phyloP scores from a whole-genome alignment of 768 basidiomycete species.

The Termitomyces sp. region DNA sequence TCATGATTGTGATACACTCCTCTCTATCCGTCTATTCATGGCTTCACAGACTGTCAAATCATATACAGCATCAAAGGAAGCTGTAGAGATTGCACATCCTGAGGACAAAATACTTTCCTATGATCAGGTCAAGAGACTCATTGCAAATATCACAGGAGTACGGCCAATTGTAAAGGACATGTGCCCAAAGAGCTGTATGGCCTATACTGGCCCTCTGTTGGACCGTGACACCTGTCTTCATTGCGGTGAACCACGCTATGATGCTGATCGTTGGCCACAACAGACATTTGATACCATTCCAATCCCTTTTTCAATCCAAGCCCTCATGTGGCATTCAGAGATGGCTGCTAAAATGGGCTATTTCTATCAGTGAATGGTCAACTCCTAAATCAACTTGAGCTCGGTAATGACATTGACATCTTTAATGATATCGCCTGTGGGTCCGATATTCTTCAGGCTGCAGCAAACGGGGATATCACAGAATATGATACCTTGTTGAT shows the following conservation, averaged over 20 bases:
- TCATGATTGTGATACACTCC: neutral
- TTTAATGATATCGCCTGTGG: conserved; percentile 1
- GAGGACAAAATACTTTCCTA: neutral
- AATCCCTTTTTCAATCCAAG: conserved; percentile 1
- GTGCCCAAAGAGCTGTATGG: too few relatives aligned
- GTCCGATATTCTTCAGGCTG: neutral
- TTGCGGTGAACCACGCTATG: too few relatives aligned
- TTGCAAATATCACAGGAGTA: too few relatives aligned
- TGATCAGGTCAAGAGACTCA: neutral
- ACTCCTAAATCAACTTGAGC: neutral
- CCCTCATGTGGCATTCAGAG: neutral
- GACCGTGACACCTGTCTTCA: too few relatives aligned
- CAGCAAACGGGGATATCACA: conserved; percentile 7
- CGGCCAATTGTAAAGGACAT: conserved; percentile 25
- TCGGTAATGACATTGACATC: neutral
- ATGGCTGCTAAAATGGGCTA: neutral
- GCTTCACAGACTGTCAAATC: neutral
- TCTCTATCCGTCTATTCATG: neutral
- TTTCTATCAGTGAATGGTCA: neutral
- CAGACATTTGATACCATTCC: too few relatives aligned
- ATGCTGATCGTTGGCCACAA: too few relatives aligned
- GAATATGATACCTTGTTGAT: too few relatives aligned
- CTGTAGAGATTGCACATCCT: neutral
- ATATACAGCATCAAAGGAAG: neutral
- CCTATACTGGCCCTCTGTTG: too few relatives aligned